phyloP scores from a whole-genome alignment of 768 basidiomycete genomes.

The Hygrocybe coccinea region DNA sequence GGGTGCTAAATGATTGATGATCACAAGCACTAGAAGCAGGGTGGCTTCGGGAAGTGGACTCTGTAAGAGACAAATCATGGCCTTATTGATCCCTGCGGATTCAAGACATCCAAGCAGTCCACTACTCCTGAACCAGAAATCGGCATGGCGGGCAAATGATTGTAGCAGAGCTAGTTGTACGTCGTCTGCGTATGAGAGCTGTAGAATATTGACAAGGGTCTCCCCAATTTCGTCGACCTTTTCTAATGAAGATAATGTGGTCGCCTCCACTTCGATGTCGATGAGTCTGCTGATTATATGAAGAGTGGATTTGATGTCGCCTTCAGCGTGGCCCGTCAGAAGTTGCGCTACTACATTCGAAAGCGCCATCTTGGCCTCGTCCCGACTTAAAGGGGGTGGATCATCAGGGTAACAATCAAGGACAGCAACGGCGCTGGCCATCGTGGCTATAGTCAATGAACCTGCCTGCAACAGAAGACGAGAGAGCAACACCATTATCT shows the following conservation, averaged over 20 bases:
- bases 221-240: neutral
- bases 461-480: neutral
- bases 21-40: conserved; percentile 1
- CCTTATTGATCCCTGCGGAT: neutral
- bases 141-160: conserved; percentile 3
- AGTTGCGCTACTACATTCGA: neutral
- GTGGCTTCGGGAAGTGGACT: neutral
- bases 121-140: conserved; percentile 6
- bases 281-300: conserved; percentile 3
- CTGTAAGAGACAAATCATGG: neutral
- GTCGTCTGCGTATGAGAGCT: neutral
- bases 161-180: neutral
- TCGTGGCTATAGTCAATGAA: neutral
- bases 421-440: neutral
- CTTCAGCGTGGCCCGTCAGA: neutral
- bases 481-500: neutral
- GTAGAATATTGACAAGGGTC: neutral
- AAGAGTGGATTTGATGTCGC: neutral
- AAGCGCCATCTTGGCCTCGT: neutral
- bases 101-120: neutral
- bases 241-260: too few species aligned
- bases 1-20: conserved; percentile 2
- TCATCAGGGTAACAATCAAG: conserved; percentile 7
- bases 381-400: neutral
- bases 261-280: neutral